Conservation (phyloP, 2,329 filamentous ascomycete genomes). For the Zymoseptoria ardabiliae region DNA sequence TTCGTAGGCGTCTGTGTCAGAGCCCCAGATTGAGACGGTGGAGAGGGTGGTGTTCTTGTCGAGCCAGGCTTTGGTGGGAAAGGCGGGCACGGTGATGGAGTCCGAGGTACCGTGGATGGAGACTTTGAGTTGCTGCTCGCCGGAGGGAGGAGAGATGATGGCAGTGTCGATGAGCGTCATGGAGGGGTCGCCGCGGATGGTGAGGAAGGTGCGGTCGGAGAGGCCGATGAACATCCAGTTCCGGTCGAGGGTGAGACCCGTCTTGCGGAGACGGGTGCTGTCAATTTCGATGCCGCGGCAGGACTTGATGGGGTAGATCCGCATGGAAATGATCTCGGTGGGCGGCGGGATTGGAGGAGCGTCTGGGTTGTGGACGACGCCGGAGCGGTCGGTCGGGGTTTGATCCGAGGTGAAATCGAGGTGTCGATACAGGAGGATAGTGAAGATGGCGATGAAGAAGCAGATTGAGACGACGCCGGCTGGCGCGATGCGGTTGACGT, state of each 20-base stretch:
- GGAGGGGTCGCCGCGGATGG: slow-evolving; percentile 52
- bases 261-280: slow-evolving; percentile 45
- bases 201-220: slow-evolving; percentile 50
- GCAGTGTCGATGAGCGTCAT: slow-evolving; percentile 58
- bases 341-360: slow-evolving; percentile 29
- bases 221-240: slow-evolving; percentile 59
- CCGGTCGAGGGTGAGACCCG: slow-evolving; percentile 55
- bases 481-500: slow-evolving; percentile 5
- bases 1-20: slow-evolving; percentile 50
- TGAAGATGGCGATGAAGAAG: slow-evolving; percentile 20
- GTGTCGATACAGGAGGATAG: slow-evolving; percentile 18
- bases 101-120: slow-evolving; percentile 37
- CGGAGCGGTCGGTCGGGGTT: slow-evolving; percentile 4
- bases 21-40: slow-evolving; percentile 52
- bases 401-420: slow-evolving; percentile 11
- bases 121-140: slow-evolving; percentile 41
- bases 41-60: slow-evolving; percentile 43
- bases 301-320: slow-evolving; percentile 60
- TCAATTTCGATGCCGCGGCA: slow-evolving; percentile 54
- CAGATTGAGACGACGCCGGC: slow-evolving; percentile 20
- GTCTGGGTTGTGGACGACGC: slow-evolving; percentile 15
- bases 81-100: slow-evolving; percentile 47
- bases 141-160: slow-evolving; percentile 35
- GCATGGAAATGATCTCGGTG: slow-evolving; percentile 42
- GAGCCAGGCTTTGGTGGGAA: slow-evolving; percentile 49